Percentiles rank a stretch among this genome's conserved stretches.
Conservation (phyloP, 345 rosid species). For the Salix exigua region DNA sequence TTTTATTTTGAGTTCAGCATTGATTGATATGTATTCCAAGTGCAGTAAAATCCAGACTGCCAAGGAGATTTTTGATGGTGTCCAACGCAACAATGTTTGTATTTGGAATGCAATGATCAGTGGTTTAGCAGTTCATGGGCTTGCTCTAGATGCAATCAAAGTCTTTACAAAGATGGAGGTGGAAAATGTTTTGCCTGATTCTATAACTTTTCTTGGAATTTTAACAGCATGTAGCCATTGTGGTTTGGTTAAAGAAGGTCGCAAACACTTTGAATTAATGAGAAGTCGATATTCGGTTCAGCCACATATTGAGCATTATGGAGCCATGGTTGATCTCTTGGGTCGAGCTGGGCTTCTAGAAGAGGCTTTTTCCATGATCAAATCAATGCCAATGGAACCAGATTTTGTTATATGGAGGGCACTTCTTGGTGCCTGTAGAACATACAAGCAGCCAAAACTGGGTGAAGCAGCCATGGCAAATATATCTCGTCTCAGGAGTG, state of each 20-base stretch:
- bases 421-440: constrained; percentile 74
- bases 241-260: constrained; percentile 66
- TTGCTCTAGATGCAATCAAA: constrained; percentile 47
- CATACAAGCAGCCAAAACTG: constrained; percentile 38
- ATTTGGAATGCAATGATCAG: constrained; percentile 80
- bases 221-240: constrained; percentile 71
- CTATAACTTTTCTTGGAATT: constrained; percentile 59
- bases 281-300: constrained; percentile 21
- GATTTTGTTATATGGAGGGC: constrained; percentile 84
- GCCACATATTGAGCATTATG: constrained; percentile 71
- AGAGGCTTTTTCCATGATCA: constrained; percentile 60
- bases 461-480: constrained; percentile 65
- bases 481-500: constrained; percentile 49
- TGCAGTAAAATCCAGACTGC: constrained; percentile 67
- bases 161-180: constrained; percentile 54
- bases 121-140: constrained; percentile 75
- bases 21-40: constrained; percentile 67
- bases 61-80: constrained; percentile 47
- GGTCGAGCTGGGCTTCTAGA: constrained; percentile 67
- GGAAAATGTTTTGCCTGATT: constrained; percentile 55
- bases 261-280: constrained; percentile 54
- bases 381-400: constrained; percentile 62
- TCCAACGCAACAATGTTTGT: constrained; percentile 43
- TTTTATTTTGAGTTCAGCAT: constrained; percentile 56
- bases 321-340: constrained; percentile 72